Evolutionary conservation across 1,139 yeast genomes (phyloP).

Genomic region (Blastobotrys elegans): DNA sequence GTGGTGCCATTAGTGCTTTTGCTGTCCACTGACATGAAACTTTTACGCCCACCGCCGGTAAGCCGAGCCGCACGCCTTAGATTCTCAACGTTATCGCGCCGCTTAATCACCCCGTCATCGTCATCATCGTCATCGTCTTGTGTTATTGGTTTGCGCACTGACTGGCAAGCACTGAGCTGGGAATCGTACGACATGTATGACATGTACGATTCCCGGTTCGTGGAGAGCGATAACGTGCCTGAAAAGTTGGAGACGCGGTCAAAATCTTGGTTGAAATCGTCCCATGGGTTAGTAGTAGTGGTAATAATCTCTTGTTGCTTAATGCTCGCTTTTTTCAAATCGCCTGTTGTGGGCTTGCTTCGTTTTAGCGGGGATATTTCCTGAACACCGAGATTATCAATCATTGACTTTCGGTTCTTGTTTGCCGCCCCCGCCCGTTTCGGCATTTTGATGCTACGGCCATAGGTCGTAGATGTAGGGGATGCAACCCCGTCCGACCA

Average conservation of each 20-base stretch:
- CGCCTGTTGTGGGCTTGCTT: background rate
- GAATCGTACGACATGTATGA: slow-evolving; percentile 22
- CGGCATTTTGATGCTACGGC: background rate
- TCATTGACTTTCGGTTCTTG: slow-evolving; percentile 8
- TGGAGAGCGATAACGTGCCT: slow-evolving; percentile 5
- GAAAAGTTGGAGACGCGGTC: slow-evolving; percentile 12
- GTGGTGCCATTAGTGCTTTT: background rate
- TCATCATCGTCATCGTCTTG: slow-evolving; percentile 1
- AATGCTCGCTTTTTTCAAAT: background rate
- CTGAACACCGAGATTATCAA: slow-evolving; percentile 12
- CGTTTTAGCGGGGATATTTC: background rate
- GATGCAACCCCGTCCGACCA: background rate
- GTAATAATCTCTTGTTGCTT: background rate
- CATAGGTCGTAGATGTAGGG: too few relatives aligned
- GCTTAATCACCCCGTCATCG: background rate
- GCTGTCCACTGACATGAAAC: background rate
- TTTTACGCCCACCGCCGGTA: background rate
- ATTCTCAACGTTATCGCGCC: slow-evolving; percentile 8
- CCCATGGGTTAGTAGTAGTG: background rate
- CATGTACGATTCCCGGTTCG: background rate
- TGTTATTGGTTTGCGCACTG: background rate
- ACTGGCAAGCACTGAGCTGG: slow-evolving; percentile 5
- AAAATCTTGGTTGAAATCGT: slow-evolving; percentile 1
- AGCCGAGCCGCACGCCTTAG: slow-evolving; percentile 11
- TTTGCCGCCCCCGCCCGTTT: background rate